Evolutionary conservation across 164 flowering plant species (phyloP).

Genomic region (Protea cynaroides): DNA sequence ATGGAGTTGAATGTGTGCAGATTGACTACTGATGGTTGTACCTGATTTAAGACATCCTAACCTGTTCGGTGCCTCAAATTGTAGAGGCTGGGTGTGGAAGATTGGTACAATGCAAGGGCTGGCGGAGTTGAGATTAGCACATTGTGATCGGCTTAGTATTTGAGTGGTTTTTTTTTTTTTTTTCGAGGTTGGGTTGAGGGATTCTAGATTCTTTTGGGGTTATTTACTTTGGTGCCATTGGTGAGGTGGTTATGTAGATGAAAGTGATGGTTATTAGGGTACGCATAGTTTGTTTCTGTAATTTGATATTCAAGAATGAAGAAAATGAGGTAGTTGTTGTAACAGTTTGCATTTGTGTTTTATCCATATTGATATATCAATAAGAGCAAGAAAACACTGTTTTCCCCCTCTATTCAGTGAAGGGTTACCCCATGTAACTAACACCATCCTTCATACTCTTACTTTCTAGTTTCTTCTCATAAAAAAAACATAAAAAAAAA

Average conservation of each 20-base stretch:
- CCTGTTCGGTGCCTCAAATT: slow-evolving; percentile 17
- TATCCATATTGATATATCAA: slow-evolving; percentile 13
- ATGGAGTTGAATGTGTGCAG: slow-evolving; percentile 18
- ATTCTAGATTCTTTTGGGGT: not conserved
- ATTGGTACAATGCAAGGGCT: slow-evolving; percentile 51
- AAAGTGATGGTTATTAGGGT: not conserved
- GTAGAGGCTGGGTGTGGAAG: slow-evolving; percentile 20
- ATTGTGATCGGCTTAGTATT: slow-evolving; percentile 29
- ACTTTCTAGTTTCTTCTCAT: no score
- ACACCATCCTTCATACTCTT: no score
- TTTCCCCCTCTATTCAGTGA: no score
- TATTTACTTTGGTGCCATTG: not conserved
- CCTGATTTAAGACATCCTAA: slow-evolving; percentile 31
- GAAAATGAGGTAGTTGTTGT: not conserved
- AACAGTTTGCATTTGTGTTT: not conserved
- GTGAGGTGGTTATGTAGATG: not conserved
- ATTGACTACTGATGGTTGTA: slow-evolving; percentile 24
- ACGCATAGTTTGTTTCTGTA: not conserved
- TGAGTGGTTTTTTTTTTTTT: slow-evolving; percentile 11
- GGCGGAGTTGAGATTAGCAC: slow-evolving; percentile 38
- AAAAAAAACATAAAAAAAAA: no score
- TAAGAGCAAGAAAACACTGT: slow-evolving; percentile 7
- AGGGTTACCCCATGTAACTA: no score
- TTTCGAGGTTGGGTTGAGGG: slow-evolving; percentile 17
- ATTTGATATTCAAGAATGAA: not conserved